phyloP scores from a whole-genome alignment of 345 rosid species.

The Corymbia maculata region DNA sequence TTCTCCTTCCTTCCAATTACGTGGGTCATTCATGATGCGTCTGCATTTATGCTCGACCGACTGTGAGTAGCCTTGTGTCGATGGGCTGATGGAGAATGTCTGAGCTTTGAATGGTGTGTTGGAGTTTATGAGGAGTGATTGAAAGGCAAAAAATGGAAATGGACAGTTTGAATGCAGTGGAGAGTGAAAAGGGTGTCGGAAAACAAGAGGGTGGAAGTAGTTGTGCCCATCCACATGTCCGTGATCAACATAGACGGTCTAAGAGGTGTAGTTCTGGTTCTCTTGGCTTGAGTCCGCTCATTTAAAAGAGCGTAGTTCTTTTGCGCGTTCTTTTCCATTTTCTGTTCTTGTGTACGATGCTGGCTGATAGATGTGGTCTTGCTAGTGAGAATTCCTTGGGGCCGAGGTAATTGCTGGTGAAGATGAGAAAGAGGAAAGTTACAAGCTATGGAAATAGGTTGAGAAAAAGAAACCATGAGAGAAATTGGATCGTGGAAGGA shows the following conservation, averaged over 20 bases:
- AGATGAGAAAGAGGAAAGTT: background rate
- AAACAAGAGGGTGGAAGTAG: slow-evolving; percentile 21
- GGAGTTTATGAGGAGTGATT: background rate
- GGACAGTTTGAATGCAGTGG: slow-evolving; percentile 24
- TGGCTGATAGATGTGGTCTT: background rate
- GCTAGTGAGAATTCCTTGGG: background rate
- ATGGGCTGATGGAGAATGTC: background rate
- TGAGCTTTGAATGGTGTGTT: slow-evolving; percentile 7
- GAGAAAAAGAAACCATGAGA: background rate
- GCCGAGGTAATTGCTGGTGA: background rate
- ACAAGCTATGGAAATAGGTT: background rate
- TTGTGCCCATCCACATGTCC: slow-evolving; percentile 7
- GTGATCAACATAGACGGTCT: slow-evolving; percentile 62
- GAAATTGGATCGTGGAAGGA: background rate
- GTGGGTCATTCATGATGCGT: background rate
- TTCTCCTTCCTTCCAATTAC: background rate
- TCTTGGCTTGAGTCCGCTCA: background rate
- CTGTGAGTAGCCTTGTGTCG: background rate
- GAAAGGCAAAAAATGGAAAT: slow-evolving; percentile 13
- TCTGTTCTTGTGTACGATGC: background rate
- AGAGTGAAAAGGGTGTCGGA: slow-evolving; percentile 6
- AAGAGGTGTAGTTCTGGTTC: slow-evolving; percentile 41
- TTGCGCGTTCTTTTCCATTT: background rate
- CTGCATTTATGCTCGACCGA: background rate
- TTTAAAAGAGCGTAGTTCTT: background rate